Evolutionary conservation across 371 early-diverging fungal genomes (phyloP), one percentile per base, ranked within the genome.

Genomic region (Mortierella sp.): DNA sequence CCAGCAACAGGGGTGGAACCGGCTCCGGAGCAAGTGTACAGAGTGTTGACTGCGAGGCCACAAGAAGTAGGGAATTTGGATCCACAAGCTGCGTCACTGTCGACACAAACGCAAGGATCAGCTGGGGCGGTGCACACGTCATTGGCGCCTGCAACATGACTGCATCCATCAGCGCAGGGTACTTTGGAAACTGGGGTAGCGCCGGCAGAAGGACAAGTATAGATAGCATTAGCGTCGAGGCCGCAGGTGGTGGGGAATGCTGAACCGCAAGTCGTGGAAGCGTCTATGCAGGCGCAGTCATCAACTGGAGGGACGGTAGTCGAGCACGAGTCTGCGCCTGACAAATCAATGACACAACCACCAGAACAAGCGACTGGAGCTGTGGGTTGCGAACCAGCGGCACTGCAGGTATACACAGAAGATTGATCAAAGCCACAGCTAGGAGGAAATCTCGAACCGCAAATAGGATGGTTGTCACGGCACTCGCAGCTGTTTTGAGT

Each of bases 21-120:
- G 22, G 3, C 57, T 2, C 66, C 66, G 2, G 66, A 17, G 40
- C 67, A 67, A 19, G 59, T 32, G 60, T 45, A 67, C 7, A 64
- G 55, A 13, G 54, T 64, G 23, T 54, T 40, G 35, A 54, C 37
- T 10, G 35, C 22, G n/a, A 31, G 13, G 13, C 40, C 40, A 40
- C 40, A 40, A 13, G 40, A 9, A 9, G 13, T 13, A 9, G 40
- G 40, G 40, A 40, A 40, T 40, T 40, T 40, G 9, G 40, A 40
- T 40, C 40, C 40, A 40, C 40, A 51, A 23, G 55, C 54, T 34
- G 34, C 55, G 54, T 55, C 2, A 22, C 54, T 31, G 67, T 57
- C 40, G 45, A 51, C 31, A 31, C 47, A 42, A 5, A 28, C 29
- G 19, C 40, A 40, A 9, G 13, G 40, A 40, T 40, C 40, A 40